Evolutionary conservation across 768 basidiomycete genomes (phyloP), one percentile per base, ranked within the genome.

Genomic region (Phallus indusiatus): DNA sequence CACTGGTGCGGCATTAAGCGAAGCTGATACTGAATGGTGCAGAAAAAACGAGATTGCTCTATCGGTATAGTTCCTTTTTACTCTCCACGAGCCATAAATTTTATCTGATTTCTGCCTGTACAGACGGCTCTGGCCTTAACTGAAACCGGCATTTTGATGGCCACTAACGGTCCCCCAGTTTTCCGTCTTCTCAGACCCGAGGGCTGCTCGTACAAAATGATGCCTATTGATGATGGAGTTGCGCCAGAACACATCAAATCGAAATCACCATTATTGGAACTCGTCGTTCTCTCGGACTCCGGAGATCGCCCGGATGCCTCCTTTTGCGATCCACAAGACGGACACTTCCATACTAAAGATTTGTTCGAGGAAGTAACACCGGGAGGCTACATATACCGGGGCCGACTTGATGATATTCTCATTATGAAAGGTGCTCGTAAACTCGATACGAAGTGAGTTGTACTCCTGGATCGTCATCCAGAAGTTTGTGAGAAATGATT

Each of bases 331-430:
- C 50, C 50, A 16, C 62, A 75, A 0, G 86, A 90, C 67, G 86
- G 86, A 5, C 75, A 86, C 66, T 88, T 86, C 73, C 88, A 88
- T 68, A 89, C 88, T 12, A 88, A 88, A 1, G 88, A 90, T 69
- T 73, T 90, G 17, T 90, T 90, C 75, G 78, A 81, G 64, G 82
- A 87, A 68, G 73, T 76, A 16, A 63, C 73, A 1, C 75, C 81
- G 1, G 85, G 85, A 0, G 72, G 71, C 64, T 90, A 84, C 67
- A 67, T 81, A 50, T 86, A 79, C 62, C 80, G 84, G 42, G 88
- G 88, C 24, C 81, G 88, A 47, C 82, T 87, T 61, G 88, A 90
- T 64, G 88, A 90, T 70, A 89, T 88, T 88, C 89, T 90, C 69
- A 90, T 89, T 73, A 83, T 51, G 50, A 16, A 12, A 12, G 18